Conservation (phyloP, 2,329 filamentous ascomycete genomes). For the Pseudogymnoascus sp. region DNA sequence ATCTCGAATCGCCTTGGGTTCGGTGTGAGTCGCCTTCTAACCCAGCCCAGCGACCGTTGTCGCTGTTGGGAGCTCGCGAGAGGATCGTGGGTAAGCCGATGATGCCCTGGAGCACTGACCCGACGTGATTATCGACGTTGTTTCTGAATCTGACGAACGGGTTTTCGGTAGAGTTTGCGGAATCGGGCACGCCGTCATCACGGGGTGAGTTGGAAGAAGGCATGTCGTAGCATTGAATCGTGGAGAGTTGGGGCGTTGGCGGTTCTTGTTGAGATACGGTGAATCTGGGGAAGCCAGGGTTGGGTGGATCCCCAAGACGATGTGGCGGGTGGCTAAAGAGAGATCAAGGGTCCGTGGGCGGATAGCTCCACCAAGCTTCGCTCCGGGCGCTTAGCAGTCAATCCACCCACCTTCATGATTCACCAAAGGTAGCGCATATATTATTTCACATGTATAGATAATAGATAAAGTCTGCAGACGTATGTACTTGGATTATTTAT, state of each 20-base stretch:
- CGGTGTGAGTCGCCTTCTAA: constrained; percentile 23
- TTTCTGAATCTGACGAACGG: constrained; percentile 28
- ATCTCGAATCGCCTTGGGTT: background rate
- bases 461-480: background rate
- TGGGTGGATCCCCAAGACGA: background rate
- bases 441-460: background rate
- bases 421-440: background rate
- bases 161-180: constrained; percentile 21
- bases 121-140: constrained; percentile 25
- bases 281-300: background rate
- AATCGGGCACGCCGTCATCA: background rate
- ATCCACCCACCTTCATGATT: background rate
- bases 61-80: constrained; percentile 17
- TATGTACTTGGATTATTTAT: background rate
- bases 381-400: background rate
- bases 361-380: background rate
- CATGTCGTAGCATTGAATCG: background rate
- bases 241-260: background rate
- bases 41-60: constrained; percentile 21
- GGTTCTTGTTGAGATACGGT: background rate
- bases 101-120: constrained; percentile 27
- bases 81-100: constrained; percentile 28
- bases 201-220: constrained; percentile 6
- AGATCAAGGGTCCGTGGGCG: background rate
- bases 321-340: background rate